A percentile compares a stretch with the other conserved stretches of the same genome.
These are phyloP conservation scores for Leccinum barrowsii DNA, from an alignment of 768 basidiomycete species.

Conservation along the genomic window DNA sequence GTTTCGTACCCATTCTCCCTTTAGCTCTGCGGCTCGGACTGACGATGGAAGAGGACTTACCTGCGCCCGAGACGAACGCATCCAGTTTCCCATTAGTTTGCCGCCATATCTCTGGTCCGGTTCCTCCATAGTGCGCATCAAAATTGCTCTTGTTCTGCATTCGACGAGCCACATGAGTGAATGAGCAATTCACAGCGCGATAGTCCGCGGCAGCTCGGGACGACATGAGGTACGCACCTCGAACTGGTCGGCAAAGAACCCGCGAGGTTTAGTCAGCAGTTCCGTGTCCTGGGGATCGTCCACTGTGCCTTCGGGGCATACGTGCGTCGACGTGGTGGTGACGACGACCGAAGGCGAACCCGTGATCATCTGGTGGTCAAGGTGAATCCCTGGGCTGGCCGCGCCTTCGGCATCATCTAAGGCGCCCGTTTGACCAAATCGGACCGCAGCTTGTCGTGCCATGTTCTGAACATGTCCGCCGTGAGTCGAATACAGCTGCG, in stretches of 20 bases:
- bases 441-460: slow-evolving; percentile 71
- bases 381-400: slow-evolving; percentile 2
- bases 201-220: not conserved
- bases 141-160: slow-evolving; percentile 78
- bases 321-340: slow-evolving; percentile 45
- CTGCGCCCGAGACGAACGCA: slow-evolving; percentile 90
- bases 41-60: slow-evolving; percentile 33
- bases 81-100: slow-evolving; percentile 82
- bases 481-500: not conserved
- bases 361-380: slow-evolving; percentile 36
- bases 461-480: slow-evolving; percentile 59
- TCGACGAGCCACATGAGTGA: not conserved
- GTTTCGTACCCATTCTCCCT: not conserved
- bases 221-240: slow-evolving; percentile 43
- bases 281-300: slow-evolving; percentile 40
- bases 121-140: slow-evolving; percentile 82
- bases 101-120: slow-evolving; percentile 93
- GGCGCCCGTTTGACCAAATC: slow-evolving; percentile 55
- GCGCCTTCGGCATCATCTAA: slow-evolving; percentile 8
- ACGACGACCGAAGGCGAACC: slow-evolving; percentile 51
- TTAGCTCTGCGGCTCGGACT: not conserved
- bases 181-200: not conserved
- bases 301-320: slow-evolving; percentile 31
- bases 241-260: slow-evolving; percentile 96
- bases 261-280: slow-evolving; percentile 55